phyloP scores from a whole-genome alignment of 192 early-diverging fungal genomes.

The Geosiphon pyriformis region DNA sequence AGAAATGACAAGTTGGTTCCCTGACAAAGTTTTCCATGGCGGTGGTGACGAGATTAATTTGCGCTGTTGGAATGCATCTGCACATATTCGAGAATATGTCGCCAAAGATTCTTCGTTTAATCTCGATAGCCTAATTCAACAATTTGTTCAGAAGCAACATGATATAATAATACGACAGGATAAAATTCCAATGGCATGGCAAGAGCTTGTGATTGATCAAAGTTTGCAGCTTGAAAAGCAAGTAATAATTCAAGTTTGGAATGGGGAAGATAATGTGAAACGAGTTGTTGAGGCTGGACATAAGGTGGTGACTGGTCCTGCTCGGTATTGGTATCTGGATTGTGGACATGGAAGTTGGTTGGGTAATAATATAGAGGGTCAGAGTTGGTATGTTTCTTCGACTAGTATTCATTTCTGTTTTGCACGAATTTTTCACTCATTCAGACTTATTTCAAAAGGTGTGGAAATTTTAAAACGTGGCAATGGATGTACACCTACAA shows the following conservation, averaged over 20 bases:
- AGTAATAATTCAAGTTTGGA: constrained; percentile 69
- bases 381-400: constrained; percentile 25
- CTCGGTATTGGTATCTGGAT: constrained; percentile 71
- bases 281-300: constrained; percentile 59
- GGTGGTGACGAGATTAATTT: constrained; percentile 74
- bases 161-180: constrained; percentile 32
- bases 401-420: not conserved
- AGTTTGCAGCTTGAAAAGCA: constrained; percentile 51
- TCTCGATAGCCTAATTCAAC: constrained; percentile 28
- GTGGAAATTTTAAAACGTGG: constrained; percentile 72
- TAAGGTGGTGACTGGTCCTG: constrained; percentile 58
- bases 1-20: constrained; percentile 62
- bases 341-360: constrained; percentile 72
- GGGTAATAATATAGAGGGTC: constrained; percentile 34
- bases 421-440: not conserved
- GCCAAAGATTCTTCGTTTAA: constrained; percentile 13
- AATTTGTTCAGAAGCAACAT: constrained; percentile 50
- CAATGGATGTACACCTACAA: constrained; percentile 70
- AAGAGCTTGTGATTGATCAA: constrained; percentile 62
- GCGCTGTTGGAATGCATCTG: constrained; percentile 59
- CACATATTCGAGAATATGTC: constrained; percentile 31
- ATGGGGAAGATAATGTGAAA: constrained; percentile 49
- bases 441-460: constrained; percentile 30
- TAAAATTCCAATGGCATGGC: constrained; percentile 70
- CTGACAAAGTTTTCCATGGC: constrained; percentile 66